Conservation (phyloP, 2,329 filamentous ascomycete genomes). For the Phialophora expanda region DNA sequence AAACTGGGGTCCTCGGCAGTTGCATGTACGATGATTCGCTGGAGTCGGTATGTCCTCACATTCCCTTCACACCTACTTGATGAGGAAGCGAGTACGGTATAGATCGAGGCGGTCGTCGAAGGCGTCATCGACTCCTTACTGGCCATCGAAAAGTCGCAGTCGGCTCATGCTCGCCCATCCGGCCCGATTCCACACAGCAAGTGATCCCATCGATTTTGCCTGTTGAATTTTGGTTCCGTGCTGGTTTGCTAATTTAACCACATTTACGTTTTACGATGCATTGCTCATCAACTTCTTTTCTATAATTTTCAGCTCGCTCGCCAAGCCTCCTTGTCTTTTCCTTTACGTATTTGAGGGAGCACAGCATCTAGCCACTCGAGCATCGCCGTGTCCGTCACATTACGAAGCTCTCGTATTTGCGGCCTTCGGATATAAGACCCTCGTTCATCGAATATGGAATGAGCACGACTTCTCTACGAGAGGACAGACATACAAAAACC, state of each 20-base stretch:
- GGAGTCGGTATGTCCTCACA: not conserved
- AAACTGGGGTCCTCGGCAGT: not conserved
- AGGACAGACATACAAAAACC: not conserved
- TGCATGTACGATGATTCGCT: not conserved
- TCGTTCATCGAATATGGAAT: not conserved
- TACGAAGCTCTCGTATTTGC: not conserved
- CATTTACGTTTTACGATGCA: not conserved
- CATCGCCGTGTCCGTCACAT: not conserved
- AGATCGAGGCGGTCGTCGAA: not conserved
- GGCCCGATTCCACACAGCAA: not conserved
- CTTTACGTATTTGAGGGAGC: not conserved
- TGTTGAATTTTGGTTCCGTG: not conserved
- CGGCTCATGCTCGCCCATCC: constrained; percentile 14
- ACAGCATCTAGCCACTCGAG: not conserved
- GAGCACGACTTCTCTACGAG: not conserved
- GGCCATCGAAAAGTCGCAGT: constrained; percentile 10
- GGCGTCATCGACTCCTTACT: constrained; percentile 15
- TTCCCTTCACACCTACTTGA: not conserved
- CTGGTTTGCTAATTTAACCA: not conserved
- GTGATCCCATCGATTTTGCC: not conserved
- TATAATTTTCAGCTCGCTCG: not conserved
- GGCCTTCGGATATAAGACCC: not conserved
- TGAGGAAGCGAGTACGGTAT: not conserved
- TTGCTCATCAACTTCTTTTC: not conserved
- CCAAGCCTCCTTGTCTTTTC: not conserved